phyloP scores from a whole-genome alignment of 2,329 filamentous ascomycete genomes.

The Apiospora kogelbergensis region DNA sequence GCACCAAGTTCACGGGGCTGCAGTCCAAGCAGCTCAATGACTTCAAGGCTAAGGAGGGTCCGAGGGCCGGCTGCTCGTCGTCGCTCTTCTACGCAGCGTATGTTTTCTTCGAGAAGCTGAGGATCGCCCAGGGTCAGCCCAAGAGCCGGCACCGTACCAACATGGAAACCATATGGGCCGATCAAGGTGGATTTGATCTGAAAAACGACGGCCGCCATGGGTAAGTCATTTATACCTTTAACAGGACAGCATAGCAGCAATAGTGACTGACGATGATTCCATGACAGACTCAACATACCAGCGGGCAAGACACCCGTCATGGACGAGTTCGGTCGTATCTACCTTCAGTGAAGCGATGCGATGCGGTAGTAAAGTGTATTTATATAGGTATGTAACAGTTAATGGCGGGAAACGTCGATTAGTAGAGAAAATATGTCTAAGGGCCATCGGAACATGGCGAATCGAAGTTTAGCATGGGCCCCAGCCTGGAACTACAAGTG shows the following conservation, averaged over 20 bases:
- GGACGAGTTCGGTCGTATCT: conserved; percentile 9
- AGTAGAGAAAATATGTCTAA: background rate
- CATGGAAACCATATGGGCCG: conserved; percentile 41
- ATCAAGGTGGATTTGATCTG: conserved; percentile 6
- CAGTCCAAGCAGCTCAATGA: conserved; percentile 42
- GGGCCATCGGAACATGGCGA: background rate
- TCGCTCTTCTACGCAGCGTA: conserved; percentile 54
- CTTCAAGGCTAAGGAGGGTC: conserved; percentile 52
- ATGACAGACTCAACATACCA: background rate
- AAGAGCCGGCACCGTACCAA: conserved; percentile 50
- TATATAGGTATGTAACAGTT: background rate
- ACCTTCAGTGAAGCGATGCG: background rate
- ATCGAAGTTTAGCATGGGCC: background rate
- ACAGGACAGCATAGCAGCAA: background rate
- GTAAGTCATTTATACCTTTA: background rate
- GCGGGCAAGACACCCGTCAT: conserved; percentile 1
- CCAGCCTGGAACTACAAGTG: background rate
- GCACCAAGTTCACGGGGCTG: conserved; percentile 32
- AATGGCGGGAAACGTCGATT: background rate
- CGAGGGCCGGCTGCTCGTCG: conserved; percentile 44
- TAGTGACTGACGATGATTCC: background rate
- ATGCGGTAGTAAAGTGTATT: background rate
- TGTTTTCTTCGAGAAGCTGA: conserved; percentile 60
- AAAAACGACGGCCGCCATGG: conserved; percentile 10
- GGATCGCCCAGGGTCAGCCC: conserved; percentile 50